These are phyloP conservation scores for Rhododendron simsii DNA, from an alignment of 148 eudicot species.

Conservation along the genomic window DNA sequence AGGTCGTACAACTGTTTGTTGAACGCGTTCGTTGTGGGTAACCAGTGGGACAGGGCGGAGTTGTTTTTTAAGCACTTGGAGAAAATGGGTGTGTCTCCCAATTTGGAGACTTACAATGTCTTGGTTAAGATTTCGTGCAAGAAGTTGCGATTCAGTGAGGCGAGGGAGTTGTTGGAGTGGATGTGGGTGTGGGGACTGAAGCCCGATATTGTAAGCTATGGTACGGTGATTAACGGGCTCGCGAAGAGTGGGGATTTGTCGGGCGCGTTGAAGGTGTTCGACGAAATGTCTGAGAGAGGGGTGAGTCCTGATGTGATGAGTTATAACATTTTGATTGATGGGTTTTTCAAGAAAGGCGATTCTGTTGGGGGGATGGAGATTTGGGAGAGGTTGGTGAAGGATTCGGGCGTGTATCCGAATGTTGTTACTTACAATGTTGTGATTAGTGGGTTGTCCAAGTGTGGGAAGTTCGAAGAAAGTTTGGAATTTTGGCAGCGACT, in stretches of 20 bases:
- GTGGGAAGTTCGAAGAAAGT: conserved; percentile 48
- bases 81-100: conserved; percentile 42
- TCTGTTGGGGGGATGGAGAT: conserved; percentile 38
- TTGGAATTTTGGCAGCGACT: conserved; percentile 59
- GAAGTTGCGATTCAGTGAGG: conserved; percentile 42
- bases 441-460: conserved; percentile 70
- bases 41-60: conserved; percentile 52
- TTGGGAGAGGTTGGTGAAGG: conserved; percentile 53
- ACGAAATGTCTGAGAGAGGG: conserved; percentile 70
- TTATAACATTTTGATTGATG: conserved; percentile 74
- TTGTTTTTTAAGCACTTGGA: conserved; percentile 43
- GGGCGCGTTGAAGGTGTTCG: conserved; percentile 56
- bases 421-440: conserved; percentile 67
- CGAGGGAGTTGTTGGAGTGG: conserved; percentile 42
- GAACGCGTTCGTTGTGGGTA: conserved; percentile 48
- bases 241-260: conserved; percentile 45
- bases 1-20: conserved; percentile 63
- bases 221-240: conserved; percentile 54
- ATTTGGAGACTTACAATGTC: conserved; percentile 62
- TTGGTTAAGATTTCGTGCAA: conserved; percentile 67
- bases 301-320: conserved; percentile 60
- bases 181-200: conserved; percentile 42
- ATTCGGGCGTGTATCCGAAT: conserved; percentile 49
- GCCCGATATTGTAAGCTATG: conserved; percentile 69
- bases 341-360: conserved; percentile 55